phyloP scores from a whole-genome alignment of 2,329 filamentous ascomycete genomes.

The Davidsoniella virescens region DNA sequence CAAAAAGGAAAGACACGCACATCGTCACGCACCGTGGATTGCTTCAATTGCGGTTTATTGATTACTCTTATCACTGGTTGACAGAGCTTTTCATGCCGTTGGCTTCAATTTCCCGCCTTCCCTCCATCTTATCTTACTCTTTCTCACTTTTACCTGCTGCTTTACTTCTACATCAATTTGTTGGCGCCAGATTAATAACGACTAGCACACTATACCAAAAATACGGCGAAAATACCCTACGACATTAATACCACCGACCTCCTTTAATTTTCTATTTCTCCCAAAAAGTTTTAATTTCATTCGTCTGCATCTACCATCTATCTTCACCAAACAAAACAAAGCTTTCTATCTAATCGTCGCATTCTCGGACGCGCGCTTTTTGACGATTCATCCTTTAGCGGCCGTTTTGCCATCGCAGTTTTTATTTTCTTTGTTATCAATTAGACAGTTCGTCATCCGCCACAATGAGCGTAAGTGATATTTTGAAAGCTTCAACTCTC shows the following conservation, averaged over 20 bases:
- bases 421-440: too few species aligned
- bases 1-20: too few species aligned
- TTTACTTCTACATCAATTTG: not conserved
- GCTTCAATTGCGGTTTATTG: not conserved
- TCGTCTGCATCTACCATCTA: not conserved
- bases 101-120: not conserved
- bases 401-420: too few species aligned
- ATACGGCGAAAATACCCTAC: not conserved
- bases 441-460: too few species aligned
- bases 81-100: not conserved
- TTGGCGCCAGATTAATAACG: not conserved
- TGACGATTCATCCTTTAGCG: too few species aligned
- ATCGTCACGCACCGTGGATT: too few species aligned
- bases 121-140: not conserved
- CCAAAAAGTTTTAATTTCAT: not conserved
- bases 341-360: not conserved
- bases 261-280: constrained; percentile 10
- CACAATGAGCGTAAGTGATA: too few species aligned
- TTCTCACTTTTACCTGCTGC: not conserved
- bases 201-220: not conserved
- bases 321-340: not conserved
- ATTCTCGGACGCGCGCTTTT: too few species aligned
- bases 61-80: constrained; percentile 11
- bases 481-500: too few species aligned
- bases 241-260: constrained; percentile 2